Percentiles rank a stretch among this genome's conserved stretches.
phyloP scores from a whole-genome alignment of 768 basidiomycete genomes.

The Leccinum boreale region DNA sequence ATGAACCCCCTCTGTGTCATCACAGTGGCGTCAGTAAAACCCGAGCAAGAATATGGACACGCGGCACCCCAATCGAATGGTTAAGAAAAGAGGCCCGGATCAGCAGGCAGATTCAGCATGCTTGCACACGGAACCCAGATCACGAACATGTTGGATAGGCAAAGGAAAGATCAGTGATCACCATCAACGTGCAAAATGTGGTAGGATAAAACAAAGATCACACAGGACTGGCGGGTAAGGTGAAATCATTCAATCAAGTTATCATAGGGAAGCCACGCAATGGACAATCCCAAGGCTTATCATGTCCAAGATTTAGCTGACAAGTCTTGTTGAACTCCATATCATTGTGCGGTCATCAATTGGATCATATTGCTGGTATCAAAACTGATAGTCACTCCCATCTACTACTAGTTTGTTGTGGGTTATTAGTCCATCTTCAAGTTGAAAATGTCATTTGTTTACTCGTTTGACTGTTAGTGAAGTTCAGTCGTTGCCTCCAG shows the following conservation, averaged over 20 bases:
- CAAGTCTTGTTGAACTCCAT: background rate
- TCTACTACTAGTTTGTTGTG: too few species aligned
- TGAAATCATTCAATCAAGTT: background rate
- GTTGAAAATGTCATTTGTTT: background rate
- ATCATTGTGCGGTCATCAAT: background rate
- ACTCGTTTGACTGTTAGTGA: background rate
- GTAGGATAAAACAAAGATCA: background rate
- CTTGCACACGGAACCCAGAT: background rate
- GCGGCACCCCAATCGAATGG: too few species aligned
- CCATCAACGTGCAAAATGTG: background rate
- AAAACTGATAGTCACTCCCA: background rate
- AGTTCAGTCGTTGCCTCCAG: background rate
- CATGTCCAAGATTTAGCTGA: too few species aligned
- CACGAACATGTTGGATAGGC: background rate
- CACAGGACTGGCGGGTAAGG: background rate
- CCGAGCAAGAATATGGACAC: too few species aligned
- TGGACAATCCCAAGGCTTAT: background rate
- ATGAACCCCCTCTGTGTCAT: background rate
- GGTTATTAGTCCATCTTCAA: background rate
- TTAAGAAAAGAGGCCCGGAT: background rate
- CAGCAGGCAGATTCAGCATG: background rate
- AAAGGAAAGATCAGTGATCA: background rate
- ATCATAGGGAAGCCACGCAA: background rate
- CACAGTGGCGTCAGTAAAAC: background rate
- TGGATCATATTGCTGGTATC: background rate